Evolutionary conservation across 208 protist species (phyloP).

Genomic region (Wallacemonas sp.): DNA sequence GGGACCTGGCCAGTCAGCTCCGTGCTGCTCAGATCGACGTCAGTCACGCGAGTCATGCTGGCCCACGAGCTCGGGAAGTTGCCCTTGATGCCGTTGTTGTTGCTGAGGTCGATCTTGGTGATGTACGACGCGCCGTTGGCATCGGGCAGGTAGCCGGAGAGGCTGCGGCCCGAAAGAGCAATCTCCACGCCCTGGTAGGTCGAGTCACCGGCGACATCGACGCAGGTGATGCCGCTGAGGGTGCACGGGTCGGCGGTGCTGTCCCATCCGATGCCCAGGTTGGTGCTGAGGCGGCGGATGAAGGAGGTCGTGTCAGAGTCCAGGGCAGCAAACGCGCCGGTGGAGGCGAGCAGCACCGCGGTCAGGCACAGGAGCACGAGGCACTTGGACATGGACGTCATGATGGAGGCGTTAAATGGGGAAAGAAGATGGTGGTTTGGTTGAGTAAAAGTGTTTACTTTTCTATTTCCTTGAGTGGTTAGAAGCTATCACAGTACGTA

Average conservation of each 20-base stretch:
- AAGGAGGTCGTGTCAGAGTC: background rate
- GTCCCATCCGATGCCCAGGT: background rate
- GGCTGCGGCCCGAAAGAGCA: constrained; percentile 12
- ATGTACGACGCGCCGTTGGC: background rate
- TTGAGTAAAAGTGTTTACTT: too few relatives aligned
- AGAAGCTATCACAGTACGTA: too few relatives aligned
- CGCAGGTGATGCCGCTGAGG: constrained; percentile 16
- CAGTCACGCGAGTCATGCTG: background rate
- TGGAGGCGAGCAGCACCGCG: background rate
- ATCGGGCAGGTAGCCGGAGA: constrained; percentile 9
- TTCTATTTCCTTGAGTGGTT: too few relatives aligned
- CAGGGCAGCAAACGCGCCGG: background rate
- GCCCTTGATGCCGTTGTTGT: background rate
- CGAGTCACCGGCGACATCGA: background rate
- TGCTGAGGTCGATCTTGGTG: background rate
- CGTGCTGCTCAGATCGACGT: background rate
- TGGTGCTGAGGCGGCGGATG: background rate
- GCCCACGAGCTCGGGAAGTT: background rate
- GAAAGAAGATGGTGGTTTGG: too few relatives aligned
- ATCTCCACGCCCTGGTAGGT: constrained; percentile 1
- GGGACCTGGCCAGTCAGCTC: background rate
- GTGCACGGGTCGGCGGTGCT: constrained; percentile 1
- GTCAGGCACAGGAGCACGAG: constrained; percentile 7
- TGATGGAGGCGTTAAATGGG: background rate
- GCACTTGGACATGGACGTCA: background rate